Conservation (phyloP, 208 protist species). For the Crithidia brevicula region DNA sequence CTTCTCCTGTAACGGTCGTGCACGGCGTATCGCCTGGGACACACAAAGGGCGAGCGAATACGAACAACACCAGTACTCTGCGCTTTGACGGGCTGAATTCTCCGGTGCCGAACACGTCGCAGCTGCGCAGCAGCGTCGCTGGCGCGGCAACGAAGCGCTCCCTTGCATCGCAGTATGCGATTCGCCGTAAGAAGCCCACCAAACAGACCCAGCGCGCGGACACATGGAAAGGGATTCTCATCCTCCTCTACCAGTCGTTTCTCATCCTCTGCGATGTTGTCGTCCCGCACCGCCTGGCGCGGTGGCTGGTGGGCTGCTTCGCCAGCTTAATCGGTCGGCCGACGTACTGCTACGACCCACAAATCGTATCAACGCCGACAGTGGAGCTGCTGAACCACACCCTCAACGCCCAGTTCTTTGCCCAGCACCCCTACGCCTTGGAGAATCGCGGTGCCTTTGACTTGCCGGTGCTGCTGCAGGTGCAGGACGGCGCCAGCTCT, state of each 20-base stretch:
- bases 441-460: slow-evolving; percentile 34
- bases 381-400: slow-evolving; percentile 44
- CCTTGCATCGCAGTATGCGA: slow-evolving; percentile 51
- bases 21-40: slow-evolving; percentile 4
- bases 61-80: background rate
- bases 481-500: background rate
- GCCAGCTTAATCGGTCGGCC: slow-evolving; percentile 30
- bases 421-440: slow-evolving; percentile 25
- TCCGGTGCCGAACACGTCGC: background rate
- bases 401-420: slow-evolving; percentile 39
- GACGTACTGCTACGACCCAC: slow-evolving; percentile 49
- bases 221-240: slow-evolving; percentile 5
- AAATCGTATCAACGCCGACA: slow-evolving; percentile 30
- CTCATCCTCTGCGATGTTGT: slow-evolving; percentile 47
- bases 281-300: slow-evolving; percentile 41
- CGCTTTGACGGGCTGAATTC: slow-evolving; percentile 1
- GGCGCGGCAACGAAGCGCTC: slow-evolving; percentile 27
- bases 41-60: background rate
- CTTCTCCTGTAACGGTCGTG: slow-evolving; percentile 2
- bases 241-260: slow-evolving; percentile 41
- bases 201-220: slow-evolving; percentile 1
- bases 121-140: slow-evolving; percentile 2
- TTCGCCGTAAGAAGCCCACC: slow-evolving; percentile 17
- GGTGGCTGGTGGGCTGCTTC: slow-evolving; percentile 39
- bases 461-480: slow-evolving; percentile 24